Evolutionary conservation across 345 rosid genomes (phyloP).

Genomic region (Rubroshorea leprosula): DNA sequence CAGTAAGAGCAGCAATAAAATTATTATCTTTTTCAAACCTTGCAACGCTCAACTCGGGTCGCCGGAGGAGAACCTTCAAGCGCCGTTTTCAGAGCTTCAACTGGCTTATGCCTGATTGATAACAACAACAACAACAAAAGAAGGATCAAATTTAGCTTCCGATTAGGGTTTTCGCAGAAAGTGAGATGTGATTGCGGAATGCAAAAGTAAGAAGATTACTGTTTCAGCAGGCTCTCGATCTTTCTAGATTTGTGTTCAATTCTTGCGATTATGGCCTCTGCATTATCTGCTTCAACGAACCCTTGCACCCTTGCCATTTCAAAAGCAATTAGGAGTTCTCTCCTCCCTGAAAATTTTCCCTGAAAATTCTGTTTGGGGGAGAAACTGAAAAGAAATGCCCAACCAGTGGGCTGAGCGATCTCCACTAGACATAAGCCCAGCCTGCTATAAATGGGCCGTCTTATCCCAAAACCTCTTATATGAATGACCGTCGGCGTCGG

Average conservation of each 20-base stretch:
- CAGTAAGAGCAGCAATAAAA: background rate
- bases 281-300: conserved; percentile 78
- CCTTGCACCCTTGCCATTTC: conserved; percentile 43
- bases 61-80: conserved; percentile 88
- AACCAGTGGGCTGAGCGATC: background rate
- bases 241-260: conserved; percentile 87
- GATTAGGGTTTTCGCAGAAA: conserved; percentile 1
- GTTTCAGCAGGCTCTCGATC: conserved; percentile 88
- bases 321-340: background rate
- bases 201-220: conserved; percentile 24
- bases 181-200: background rate
- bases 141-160: background rate
- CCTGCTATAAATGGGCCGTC: background rate
- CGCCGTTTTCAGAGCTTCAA: conserved; percentile 88
- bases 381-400: background rate
- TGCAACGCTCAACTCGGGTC: conserved; percentile 84
- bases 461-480: too few relatives aligned
- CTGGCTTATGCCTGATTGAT: conserved; percentile 42
- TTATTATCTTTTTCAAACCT: conserved; percentile 34
- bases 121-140: too few relatives aligned
- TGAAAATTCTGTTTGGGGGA: background rate
- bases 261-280: conserved; percentile 82
- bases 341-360: background rate
- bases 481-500: too few relatives aligned
- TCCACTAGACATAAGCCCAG: too few relatives aligned